A percentile compares a stretch with the other conserved stretches of the same genome.
Conservation (phyloP, 1,139 yeast species). For the Nakaseomyces bracarensis region DNA sequence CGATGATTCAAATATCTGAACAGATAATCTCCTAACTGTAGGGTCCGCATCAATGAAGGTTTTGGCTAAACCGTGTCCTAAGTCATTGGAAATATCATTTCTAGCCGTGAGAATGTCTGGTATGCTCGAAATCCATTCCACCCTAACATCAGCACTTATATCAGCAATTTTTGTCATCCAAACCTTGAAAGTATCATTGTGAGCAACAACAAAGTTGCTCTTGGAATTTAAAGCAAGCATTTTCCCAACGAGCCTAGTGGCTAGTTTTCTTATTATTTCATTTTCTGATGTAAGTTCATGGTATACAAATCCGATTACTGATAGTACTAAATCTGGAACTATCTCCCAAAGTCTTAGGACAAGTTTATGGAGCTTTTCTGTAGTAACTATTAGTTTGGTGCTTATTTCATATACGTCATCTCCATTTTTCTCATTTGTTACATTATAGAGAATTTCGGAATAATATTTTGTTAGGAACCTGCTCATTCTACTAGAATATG, state of each 20-base stretch:
- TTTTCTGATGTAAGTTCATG: constrained; percentile 74
- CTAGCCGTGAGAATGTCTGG: constrained; percentile 40
- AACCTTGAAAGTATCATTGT: constrained; percentile 52
- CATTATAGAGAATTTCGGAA: constrained; percentile 62
- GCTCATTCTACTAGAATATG: constrained; percentile 67
- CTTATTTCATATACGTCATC: constrained; percentile 27
- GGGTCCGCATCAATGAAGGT: constrained; percentile 73
- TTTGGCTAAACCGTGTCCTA: constrained; percentile 54
- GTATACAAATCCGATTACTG: constrained; percentile 72
- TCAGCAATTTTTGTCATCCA: constrained; percentile 78
- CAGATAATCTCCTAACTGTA: constrained; percentile 57
- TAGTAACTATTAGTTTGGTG: constrained; percentile 33
- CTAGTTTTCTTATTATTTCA: constrained; percentile 51
- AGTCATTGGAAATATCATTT: constrained; percentile 43
- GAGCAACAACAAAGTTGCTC: constrained; percentile 52
- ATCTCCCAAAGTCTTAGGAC: constrained; percentile 66
- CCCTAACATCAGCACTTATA: constrained; percentile 53
- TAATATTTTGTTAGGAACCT: constrained; percentile 73
- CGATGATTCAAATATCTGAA: constrained; percentile 40
- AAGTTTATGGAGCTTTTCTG: constrained; percentile 54
- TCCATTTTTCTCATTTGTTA: constrained; percentile 30
- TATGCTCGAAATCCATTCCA: constrained; percentile 59
- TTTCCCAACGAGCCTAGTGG: constrained; percentile 66
- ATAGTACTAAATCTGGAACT: constrained; percentile 64
- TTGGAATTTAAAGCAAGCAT: constrained; percentile 48